Conservation (phyloP, 1,284 basidiomycete genomes). For the Sanghuangporus sanghuang region DNA sequence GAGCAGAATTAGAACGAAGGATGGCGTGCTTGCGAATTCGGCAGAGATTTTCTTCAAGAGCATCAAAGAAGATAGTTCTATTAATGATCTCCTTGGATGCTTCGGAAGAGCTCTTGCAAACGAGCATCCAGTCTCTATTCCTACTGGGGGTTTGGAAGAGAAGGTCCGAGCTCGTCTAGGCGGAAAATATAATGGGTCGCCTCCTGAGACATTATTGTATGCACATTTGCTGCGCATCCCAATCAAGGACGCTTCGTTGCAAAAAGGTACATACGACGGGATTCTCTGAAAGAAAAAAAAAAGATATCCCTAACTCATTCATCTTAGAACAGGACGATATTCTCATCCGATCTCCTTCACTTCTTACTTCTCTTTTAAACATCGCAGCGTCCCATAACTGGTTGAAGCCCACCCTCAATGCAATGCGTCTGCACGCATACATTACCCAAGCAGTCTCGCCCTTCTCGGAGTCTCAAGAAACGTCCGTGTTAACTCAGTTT, state of each 20-base stretch:
- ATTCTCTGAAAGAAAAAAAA: background rate
- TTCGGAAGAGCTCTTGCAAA: conserved; percentile 75
- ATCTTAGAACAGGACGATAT: conserved; percentile 59
- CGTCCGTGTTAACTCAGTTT: conserved; percentile 60
- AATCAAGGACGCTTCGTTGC: conserved; percentile 49
- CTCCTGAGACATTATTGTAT: conserved; percentile 75
- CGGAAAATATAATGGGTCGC: conserved; percentile 38
- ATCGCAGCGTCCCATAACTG: conserved; percentile 88
- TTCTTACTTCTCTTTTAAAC: conserved; percentile 80
- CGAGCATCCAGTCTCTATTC: conserved; percentile 32
- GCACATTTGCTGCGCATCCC: conserved; percentile 82
- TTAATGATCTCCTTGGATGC: conserved; percentile 71
- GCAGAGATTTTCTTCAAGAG: conserved; percentile 90
- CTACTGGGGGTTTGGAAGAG: conserved; percentile 55
- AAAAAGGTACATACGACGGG: conserved; percentile 46
- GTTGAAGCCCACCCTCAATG: conserved; percentile 76
- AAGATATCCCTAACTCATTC: background rate
- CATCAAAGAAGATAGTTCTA: conserved; percentile 75
- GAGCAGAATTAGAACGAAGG: conserved; percentile 86
- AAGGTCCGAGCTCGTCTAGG: conserved; percentile 51
- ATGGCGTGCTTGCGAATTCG: conserved; percentile 81
- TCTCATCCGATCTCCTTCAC: conserved; percentile 64
- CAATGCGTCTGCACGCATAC: conserved; percentile 82
- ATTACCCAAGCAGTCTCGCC: conserved; percentile 84
- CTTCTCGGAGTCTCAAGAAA: conserved; percentile 29